Conservation (phyloP, 495 filamentous ascomycete species). For the Talaromyces thailandensis region DNA sequence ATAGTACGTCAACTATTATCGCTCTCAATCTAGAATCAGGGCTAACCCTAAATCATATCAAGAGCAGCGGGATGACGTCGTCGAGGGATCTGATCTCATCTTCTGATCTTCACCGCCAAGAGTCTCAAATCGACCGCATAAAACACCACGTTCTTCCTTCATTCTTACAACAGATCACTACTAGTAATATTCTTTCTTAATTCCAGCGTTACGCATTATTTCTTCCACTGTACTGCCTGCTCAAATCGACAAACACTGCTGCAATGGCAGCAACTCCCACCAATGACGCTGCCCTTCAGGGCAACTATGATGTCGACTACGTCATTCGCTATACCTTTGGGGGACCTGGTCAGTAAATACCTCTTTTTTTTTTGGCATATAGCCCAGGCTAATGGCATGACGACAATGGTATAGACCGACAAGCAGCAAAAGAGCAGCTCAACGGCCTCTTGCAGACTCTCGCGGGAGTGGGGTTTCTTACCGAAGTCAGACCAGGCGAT, state of each 20-base stretch:
- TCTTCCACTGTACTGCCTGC: neutral
- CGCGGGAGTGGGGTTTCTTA: conserved; percentile 64
- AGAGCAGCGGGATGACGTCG: neutral
- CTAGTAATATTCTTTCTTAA: neutral
- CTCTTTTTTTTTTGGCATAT: neutral
- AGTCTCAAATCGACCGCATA: neutral
- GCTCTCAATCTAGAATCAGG: neutral
- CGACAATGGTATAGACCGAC: conserved; percentile 43
- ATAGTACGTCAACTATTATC: neutral
- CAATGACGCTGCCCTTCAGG: conserved; percentile 23
- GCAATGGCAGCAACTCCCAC: conserved; percentile 2
- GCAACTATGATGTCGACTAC: conserved; percentile 79
- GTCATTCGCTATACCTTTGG: conserved; percentile 75
- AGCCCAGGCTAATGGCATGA: neutral
- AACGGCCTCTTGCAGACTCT: conserved; percentile 65
- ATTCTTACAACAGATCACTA: neutral
- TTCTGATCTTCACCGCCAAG: neutral
- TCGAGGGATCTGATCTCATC: neutral
- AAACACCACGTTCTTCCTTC: neutral
- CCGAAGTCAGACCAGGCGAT: conserved; percentile 77
- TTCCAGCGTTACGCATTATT: neutral
- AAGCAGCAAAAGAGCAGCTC: conserved; percentile 61
- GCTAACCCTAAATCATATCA: neutral
- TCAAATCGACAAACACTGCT: neutral
- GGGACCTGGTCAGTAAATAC: conserved; percentile 41